Percentiles rank a stretch among this genome's conserved stretches.
These are phyloP conservation scores for Huiozyma naganishii DNA, from an alignment of 805 yeast genomes.

Conservation along the genomic window DNA sequence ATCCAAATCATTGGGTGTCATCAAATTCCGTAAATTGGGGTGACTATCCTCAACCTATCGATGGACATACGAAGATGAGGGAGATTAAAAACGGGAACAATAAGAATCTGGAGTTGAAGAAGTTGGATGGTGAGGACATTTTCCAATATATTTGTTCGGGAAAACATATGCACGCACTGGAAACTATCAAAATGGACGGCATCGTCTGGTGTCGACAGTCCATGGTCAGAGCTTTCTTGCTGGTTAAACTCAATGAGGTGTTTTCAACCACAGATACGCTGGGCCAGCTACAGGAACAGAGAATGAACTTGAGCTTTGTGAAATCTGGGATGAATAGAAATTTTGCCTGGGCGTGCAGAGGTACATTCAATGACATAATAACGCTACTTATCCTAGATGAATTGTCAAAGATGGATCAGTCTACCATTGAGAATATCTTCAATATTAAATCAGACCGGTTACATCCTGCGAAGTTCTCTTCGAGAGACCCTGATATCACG, in stretches of 20 bases:
- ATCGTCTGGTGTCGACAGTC: constrained; percentile 25
- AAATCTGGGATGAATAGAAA: constrained; percentile 25
- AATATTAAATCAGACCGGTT: constrained; percentile 13
- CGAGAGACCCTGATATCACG: constrained; percentile 11
- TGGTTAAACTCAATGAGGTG: constrained; percentile 7
- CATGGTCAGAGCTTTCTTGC: constrained; percentile 19
- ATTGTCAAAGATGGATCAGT: constrained; percentile 14
- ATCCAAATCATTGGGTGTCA: constrained; percentile 8
- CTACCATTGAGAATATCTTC: constrained; percentile 16
- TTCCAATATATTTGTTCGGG: constrained; percentile 9
- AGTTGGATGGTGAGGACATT: constrained; percentile 14
- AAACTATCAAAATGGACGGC: constrained; percentile 15
- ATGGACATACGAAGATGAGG: constrained; percentile 14
- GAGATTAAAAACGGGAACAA: constrained; percentile 8
- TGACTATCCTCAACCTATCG: constrained; percentile 20
- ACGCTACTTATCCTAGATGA: constrained; percentile 18
- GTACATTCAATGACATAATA: constrained; percentile 16
- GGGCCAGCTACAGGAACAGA: not conserved
- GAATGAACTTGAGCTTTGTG: constrained; percentile 13
- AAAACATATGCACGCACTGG: constrained; percentile 3
- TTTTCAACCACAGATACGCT: constrained; percentile 1
- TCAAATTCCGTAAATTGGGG: constrained; percentile 1
- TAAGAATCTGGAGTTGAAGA: constrained; percentile 6
- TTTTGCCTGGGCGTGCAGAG: constrained; percentile 24
- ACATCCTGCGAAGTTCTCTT: not conserved